phyloP scores from a whole-genome alignment of 768 basidiomycete species.

The Mycena kentingensis region DNA sequence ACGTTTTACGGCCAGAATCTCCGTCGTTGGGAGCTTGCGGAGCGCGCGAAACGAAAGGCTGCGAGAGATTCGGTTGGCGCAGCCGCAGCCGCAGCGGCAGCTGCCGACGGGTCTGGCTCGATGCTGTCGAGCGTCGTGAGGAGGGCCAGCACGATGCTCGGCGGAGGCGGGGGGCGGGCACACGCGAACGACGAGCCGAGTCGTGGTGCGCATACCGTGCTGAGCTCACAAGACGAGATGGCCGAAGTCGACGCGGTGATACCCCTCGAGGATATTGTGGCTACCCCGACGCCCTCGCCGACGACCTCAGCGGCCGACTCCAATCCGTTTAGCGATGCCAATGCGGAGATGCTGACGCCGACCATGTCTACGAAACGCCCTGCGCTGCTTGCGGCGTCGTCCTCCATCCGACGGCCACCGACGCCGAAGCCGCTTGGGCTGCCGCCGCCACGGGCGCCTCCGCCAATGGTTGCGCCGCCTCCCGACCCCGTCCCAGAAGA shows the following conservation, averaged over 20 bases:
- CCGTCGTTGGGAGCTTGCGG: conserved; percentile 74
- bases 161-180: conserved; percentile 37
- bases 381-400: conserved; percentile 26
- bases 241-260: conserved; percentile 39
- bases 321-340: conserved; percentile 49
- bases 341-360: conserved; percentile 26
- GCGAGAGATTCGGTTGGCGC: conserved; percentile 56
- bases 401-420: conserved; percentile 34
- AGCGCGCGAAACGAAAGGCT: conserved; percentile 73
- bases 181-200: conserved; percentile 26
- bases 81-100: conserved; percentile 22
- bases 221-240: conserved; percentile 49
- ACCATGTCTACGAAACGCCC: conserved; percentile 25
- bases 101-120: too few relatives aligned
- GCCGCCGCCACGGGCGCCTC: conserved; percentile 60
- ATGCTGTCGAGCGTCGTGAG: conserved; percentile 60
- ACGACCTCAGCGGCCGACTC: conserved; percentile 34
- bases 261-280: conserved; percentile 55
- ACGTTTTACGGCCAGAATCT: conserved; percentile 54
- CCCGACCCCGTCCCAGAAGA: conserved; percentile 37
- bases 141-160: conserved; percentile 61
- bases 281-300: conserved; percentile 42
- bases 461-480: conserved; percentile 43
- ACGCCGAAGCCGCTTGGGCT: conserved; percentile 63
- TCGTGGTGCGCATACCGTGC: conserved; percentile 45